A percentile compares a stretch with the other conserved stretches of the same genome.
Evolutionary conservation across 139 green algal genomes (phyloP).

Genomic region (Pleodorina starrii): DNA sequence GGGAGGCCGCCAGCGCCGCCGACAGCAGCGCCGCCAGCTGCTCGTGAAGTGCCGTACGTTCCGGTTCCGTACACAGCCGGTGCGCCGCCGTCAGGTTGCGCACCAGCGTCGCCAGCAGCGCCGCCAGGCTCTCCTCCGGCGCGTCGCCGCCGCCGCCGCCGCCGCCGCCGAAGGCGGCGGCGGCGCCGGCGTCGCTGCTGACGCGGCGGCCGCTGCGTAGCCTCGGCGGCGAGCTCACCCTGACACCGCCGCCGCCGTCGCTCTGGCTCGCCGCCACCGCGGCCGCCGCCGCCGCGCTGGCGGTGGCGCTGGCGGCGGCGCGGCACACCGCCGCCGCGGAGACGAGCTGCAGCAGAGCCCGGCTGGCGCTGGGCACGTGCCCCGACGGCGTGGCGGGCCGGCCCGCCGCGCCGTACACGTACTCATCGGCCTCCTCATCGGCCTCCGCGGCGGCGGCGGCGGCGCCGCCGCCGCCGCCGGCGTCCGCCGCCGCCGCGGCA

Average conservation of each 20-base stretch:
- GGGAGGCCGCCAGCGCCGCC: constrained; percentile 7
- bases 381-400: constrained; percentile 29
- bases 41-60: constrained; percentile 9
- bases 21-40: not conserved
- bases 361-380: constrained; percentile 15
- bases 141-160: not conserved
- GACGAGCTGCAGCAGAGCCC: constrained; percentile 8
- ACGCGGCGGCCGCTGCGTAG: not conserved
- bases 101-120: constrained; percentile 7
- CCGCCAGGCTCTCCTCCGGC: not conserved
- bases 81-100: constrained; percentile 2
- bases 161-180: not conserved
- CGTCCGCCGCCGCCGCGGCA: not conserved
- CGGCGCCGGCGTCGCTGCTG: not conserved
- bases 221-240: not conserved
- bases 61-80: not conserved
- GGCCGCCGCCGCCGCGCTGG: not conserved
- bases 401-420: not conserved
- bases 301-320: too few relatives aligned
- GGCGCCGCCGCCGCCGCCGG: not conserved
- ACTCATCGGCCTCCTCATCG: not conserved
- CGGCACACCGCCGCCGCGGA: constrained; percentile 26
- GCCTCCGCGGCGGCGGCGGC: not conserved
- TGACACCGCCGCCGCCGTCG: not conserved
- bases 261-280: not conserved